Conservation (phyloP, 805 yeast species). For the Metschnikowia colocasiae region DNA sequence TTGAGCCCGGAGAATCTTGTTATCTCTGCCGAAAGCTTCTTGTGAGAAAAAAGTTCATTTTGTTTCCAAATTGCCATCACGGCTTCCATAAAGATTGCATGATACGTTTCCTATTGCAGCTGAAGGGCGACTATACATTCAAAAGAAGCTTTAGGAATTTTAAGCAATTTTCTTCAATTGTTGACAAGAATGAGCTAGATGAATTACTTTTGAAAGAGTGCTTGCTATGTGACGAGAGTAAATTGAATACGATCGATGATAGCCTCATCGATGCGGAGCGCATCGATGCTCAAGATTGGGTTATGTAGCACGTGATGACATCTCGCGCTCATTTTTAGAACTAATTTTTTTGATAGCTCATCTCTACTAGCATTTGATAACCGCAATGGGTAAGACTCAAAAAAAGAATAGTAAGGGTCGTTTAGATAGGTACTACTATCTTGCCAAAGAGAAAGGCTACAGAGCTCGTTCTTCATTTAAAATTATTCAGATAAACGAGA, state of each 20-base stretch:
- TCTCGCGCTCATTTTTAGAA: slow-evolving; percentile 8
- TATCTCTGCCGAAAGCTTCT: slow-evolving; percentile 64
- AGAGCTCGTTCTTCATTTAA: slow-evolving; percentile 99
- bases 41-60: slow-evolving; percentile 66
- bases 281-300: slow-evolving; percentile 26
- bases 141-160: slow-evolving; percentile 59
- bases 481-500: slow-evolving; percentile 88
- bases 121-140: slow-evolving; percentile 61
- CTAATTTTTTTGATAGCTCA: slow-evolving; percentile 8
- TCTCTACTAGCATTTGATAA: slow-evolving; percentile 7
- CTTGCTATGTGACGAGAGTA: slow-evolving; percentile 70
- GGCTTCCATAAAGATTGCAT: slow-evolving; percentile 87
- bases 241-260: slow-evolving; percentile 65
- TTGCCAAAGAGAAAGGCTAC: slow-evolving; percentile 97
- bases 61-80: slow-evolving; percentile 84
- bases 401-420: slow-evolving; percentile 98
- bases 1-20: slow-evolving; percentile 86
- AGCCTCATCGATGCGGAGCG: slow-evolving; percentile 42
- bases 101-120: slow-evolving; percentile 53
- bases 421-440: slow-evolving; percentile 92
- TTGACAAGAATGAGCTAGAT: slow-evolving; percentile 52
- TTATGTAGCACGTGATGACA: slow-evolving; percentile 15
- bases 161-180: slow-evolving; percentile 40
- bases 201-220: slow-evolving; percentile 60
- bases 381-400: slow-evolving; percentile 79